phyloP scores from a whole-genome alignment of 2,329 filamentous ascomycete genomes.

The Neophaeococcomyces aloes region DNA sequence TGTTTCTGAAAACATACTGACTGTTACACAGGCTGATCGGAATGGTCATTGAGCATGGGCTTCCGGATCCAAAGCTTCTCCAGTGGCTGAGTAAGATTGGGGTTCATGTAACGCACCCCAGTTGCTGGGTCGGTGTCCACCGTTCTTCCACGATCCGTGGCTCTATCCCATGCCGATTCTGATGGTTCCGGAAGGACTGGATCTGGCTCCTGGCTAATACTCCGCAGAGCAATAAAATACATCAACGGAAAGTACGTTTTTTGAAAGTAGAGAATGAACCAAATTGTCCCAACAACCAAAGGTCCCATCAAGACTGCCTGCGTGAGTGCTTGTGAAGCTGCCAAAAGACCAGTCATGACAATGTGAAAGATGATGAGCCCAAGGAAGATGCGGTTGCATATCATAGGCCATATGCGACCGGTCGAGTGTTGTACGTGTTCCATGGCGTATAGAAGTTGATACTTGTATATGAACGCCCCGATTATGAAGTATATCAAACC shows the following conservation, averaged over 20 bases:
- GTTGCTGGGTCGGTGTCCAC: slow-evolving; percentile 32
- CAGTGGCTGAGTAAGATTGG: slow-evolving; percentile 35
- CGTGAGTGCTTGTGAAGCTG: slow-evolving; percentile 60
- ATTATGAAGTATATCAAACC: slow-evolving; percentile 68
- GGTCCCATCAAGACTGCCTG: slow-evolving; percentile 65
- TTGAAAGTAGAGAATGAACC: slow-evolving; percentile 77
- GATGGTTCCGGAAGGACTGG: slow-evolving; percentile 17
- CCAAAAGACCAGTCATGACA: slow-evolving; percentile 79
- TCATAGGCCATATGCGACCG: slow-evolving; percentile 90
- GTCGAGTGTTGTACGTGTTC: slow-evolving; percentile 92
- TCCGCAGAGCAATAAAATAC: slow-evolving; percentile 81
- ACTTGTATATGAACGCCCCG: slow-evolving; percentile 87
- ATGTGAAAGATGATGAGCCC: slow-evolving; percentile 82
- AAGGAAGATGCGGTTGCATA: slow-evolving; percentile 80
- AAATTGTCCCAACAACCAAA: slow-evolving; percentile 67
- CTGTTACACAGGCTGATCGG: not conserved
- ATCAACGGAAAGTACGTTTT: slow-evolving; percentile 78
- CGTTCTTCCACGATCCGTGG: slow-evolving; percentile 32
- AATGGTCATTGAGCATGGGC: slow-evolving; percentile 10
- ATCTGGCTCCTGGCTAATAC: slow-evolving; percentile 58
- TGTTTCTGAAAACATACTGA: not conserved
- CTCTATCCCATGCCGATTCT: slow-evolving; percentile 33
- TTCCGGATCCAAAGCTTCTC: slow-evolving; percentile 33
- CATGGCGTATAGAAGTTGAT: slow-evolving; percentile 96
- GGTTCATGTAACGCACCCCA: slow-evolving; percentile 37